Evolutionary conservation across 257 asterid genomes (phyloP).

Genomic region (Rauvolfia tetraphylla): DNA sequence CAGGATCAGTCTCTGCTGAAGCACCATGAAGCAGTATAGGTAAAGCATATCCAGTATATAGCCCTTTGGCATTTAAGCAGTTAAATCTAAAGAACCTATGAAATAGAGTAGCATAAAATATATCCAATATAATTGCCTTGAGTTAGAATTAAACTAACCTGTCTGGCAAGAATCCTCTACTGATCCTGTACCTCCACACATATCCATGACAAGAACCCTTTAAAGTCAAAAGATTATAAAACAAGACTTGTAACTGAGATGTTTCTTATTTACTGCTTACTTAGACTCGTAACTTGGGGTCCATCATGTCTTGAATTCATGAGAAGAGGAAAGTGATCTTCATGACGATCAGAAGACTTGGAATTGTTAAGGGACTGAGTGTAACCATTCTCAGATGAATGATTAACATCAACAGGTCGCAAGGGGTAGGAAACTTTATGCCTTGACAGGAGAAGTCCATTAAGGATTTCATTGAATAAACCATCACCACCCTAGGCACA

Average conservation of each 20-base stretch:
- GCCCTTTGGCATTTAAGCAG: background rate
- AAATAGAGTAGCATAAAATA: background rate
- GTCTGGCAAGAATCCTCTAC: conserved; percentile 26
- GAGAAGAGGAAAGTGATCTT: conserved; percentile 68
- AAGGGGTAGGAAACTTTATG: conserved; percentile 85
- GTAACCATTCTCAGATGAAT: conserved; percentile 36
- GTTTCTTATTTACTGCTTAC: conserved; percentile 41
- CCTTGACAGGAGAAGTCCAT: conserved; percentile 81
- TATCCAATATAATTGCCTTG: conserved; percentile 5
- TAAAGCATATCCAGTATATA: conserved; percentile 10
- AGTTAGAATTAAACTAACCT: conserved; percentile 27
- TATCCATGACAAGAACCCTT: conserved; percentile 28
- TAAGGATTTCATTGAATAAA: conserved; percentile 83
- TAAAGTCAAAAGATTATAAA: conserved; percentile 15
- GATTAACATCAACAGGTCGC: conserved; percentile 43
- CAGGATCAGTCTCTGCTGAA: conserved; percentile 52
- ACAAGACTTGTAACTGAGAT: conserved; percentile 12
- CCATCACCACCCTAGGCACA: conserved; percentile 93
- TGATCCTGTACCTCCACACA: conserved; percentile 32
- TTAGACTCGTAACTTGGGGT: conserved; percentile 35
- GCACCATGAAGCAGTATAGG: conserved; percentile 23
- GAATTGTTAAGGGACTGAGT: conserved; percentile 28
- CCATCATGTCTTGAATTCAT: conserved; percentile 37
- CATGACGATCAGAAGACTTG: conserved; percentile 44
- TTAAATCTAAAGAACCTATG: background rate